Evolutionary conservation across 805 yeast species (phyloP), one percentile per base, ranked within the genome.

Genomic region (Wickerhamiella galacta): DNA sequence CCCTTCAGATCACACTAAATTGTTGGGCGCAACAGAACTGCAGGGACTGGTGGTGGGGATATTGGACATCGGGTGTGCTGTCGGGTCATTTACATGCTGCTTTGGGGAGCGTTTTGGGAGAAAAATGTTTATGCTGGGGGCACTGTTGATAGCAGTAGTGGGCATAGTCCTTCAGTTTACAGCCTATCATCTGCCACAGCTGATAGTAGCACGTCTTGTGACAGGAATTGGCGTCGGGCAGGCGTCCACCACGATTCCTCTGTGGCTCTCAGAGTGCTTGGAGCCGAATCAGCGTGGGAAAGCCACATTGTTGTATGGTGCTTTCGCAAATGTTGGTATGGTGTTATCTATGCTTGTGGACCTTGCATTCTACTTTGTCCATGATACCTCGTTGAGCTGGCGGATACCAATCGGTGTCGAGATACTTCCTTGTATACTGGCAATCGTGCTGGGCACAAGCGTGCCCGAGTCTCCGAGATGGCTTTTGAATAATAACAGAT

Each of bases 221-320:
- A 63, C 75, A 10, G 81, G 87, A 38, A 41, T 75, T 29, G 87
- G 83, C 41, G 72, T 71, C 33, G 87, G 87, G 32, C 54, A 74
- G 45, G 69, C 68, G 47, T 72, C 81, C 12, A 70, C 81, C 7
- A 73, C 82, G 20, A 72, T 74, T 38, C 87, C 87, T 4, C 70
- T 75, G 39, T 77, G 77, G 68, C 76, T 74, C 44, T 63, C 82
- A 1, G 90, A 78, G 53, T 65, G 72, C 52, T 63, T 79, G 20
- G 64, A 64, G 32, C 63, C 79, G 3, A 64, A 63, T 33, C 60
- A 60, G 40, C 64, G 83, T 54, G 83, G 83, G 38, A 56, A 63
- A 35, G 53, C 72, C 42, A 76, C 74, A 30, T 63, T 68, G 34
- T 54, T 72, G 41, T 75, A 74, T 51, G 82, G 81, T 34, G 68